Base-by-base conservation (phyloP, 225 moss, liverwort and hornwort genomes). In the Bryoerythrophyllum caledonicum region DNA sequence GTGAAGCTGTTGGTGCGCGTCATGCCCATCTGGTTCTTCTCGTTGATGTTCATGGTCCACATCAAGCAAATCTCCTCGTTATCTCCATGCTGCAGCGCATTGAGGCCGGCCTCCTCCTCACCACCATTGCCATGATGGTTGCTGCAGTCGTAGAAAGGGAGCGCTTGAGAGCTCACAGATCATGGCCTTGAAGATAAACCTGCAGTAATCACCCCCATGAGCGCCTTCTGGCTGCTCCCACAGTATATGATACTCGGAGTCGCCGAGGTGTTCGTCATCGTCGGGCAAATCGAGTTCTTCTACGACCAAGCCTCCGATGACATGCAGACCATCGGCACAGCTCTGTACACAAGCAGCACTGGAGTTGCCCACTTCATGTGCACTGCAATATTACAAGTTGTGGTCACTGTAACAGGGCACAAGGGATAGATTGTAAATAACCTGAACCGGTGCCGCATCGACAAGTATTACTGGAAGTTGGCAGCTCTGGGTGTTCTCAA, bases 221-320 rank as follows among this genome's bases (percentile, higher is more conserved):
- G 67, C 37, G 71, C 71, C 12, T 80, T 84, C 76, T 79, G 84
- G 77, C 74, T 84, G 30, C 30, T 73, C 46, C 79, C 83, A 26
- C 82, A 80, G 63, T 72, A 84, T 57, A 30, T 37, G 19, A 71
- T 68, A 28, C 44, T 69, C 9, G 74, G 70, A 1, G 20, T 80
- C 2, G 58, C 80, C 19, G 79, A 86, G 54, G 56, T 82, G 61
- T 66, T 64, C 30, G 49, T 41, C 44, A 60, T 63, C 65, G 71
- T 88, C 14, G 90, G 93, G 25, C 88, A 90, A 59, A 83, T 82
- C 40, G 90, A 94, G 63, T 92, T 94, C 57, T 94, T 92, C 77
- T 94, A 94, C 54, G 86, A 90, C 55, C 90, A 94, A 72, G 84
- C 79, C 32, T 90, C 86, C 23, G 85, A 88, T 21, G 83, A 77